phyloP scores from a whole-genome alignment of 176 grass and related monocot species.

The Neostapfia colusana region DNA sequence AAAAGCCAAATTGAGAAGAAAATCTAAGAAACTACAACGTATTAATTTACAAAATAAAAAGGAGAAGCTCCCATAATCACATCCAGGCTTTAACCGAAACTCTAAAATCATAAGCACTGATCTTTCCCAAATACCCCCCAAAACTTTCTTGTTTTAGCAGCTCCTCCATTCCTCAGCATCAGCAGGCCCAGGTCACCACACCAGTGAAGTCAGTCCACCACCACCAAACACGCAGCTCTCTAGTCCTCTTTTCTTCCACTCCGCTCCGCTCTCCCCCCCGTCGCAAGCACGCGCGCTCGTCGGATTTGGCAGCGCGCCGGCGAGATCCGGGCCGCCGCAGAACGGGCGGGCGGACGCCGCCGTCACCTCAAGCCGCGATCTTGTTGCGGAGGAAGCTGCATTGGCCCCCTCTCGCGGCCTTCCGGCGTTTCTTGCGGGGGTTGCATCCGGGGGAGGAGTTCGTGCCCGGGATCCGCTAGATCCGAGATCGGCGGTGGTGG shows the following conservation, averaged over 20 bases:
- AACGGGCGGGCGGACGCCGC: conserved; percentile 1
- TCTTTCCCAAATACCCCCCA: conserved; percentile 9
- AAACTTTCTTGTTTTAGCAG: conserved; percentile 3
- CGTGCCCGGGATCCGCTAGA: conserved; percentile 47
- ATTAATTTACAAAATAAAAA: conserved; percentile 13
- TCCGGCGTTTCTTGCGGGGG: conserved; percentile 31
- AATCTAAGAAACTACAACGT: neutral
- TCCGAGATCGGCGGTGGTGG: conserved; percentile 32
- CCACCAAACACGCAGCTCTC: conserved; percentile 32
- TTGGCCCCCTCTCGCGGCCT: conserved; percentile 30
- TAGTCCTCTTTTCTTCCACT: conserved; percentile 54
- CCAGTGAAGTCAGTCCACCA: conserved; percentile 23
- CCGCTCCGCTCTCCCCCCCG: conserved; percentile 26
- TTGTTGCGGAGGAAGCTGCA: conserved; percentile 42
- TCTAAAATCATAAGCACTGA: conserved; percentile 17
- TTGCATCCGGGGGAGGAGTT: conserved; percentile 14
- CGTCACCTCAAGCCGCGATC: conserved; percentile 27
- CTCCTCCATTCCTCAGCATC: conserved; percentile 21
- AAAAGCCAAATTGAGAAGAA: neutral
- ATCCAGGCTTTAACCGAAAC: neutral
- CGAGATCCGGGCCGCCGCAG: conserved; percentile 41
- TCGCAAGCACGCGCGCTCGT: conserved; percentile 18
- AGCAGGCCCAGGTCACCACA: neutral
- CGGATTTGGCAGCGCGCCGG: conserved; percentile 39
- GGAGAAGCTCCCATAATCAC: conserved; percentile 25